Base-by-base conservation (phyloP, 768 basidiomycete species). In the Kwoniella sp. region DNA sequence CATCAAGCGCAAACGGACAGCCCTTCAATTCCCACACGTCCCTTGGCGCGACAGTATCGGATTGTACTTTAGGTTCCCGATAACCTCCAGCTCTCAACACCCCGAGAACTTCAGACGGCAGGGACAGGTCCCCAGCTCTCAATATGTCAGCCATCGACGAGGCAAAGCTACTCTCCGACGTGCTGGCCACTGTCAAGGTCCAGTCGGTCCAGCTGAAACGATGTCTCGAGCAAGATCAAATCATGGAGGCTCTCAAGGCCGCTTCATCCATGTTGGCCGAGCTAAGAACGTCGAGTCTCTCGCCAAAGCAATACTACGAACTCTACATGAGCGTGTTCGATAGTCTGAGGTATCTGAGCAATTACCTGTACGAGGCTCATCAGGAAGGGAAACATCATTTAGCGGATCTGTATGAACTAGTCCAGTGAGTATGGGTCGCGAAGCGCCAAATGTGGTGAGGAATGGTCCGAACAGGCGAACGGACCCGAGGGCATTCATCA, bases 311-410 rank as follows among this genome's bases (percentile, higher is more conserved):
- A 78, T 99, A 99, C 82, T 98, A 98, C 80, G 96, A 98, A 83
- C 88, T 98, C 37, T 98, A 98, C 82, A 98, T 98, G 92, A 91
- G 93, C 68, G 93, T 99, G 56, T 98, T 98, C 82, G 96, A 99
- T 79, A 93, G 93, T 45, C 85, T 99, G 55, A 87, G 95, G 72
- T 89, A 97, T 78, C 87, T 99, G 17, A 81, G 75, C 45, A 94
- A 93, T 78, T 98, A 97, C 81, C 88, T 99, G 66, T 93, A 92
- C 74, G 96, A 98, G 66, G 95, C 94, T 2, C 96, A 99, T 82
- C 88, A 87, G 25, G 87, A 90, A 65, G 88, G 89, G 55, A 87
- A 89, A 78, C 95, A 99, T 79, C 96, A 98, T 72, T 87, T 99
- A 63, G 96, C 96, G 52, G 96, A 99, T 85, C 85, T 99, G 50